Base-by-base conservation (phyloP, 139 green algal genomes). In the Desmodesmus armatus region DNA sequence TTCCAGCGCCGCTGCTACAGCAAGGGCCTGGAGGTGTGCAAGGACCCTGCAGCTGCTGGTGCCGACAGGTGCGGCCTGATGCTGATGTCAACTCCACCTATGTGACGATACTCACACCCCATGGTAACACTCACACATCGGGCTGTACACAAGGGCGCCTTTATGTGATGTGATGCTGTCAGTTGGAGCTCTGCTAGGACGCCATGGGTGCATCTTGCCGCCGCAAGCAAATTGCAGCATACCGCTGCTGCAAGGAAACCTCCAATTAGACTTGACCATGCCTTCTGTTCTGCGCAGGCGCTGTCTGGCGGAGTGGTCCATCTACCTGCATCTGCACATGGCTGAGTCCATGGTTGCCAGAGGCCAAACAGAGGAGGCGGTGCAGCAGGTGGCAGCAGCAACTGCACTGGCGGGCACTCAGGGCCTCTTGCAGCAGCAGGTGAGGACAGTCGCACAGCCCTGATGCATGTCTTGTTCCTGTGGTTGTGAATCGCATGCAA, bases 381-480 rank as follows among this genome's bases (percentile, higher is more conserved):
- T 31, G 31, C 33, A 82, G 55, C 37, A 53, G 40, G 76, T 55
- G 17, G 25, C 51, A 13, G 37, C 66, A 39, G 87, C 63, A 35
- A 44, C 79, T 9, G 55, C n/a, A 3, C 65, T 85, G 40, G 82
- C 87, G 0, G 37, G 78, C 29, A 27, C 72, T 31, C 44, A 87
- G 7, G 66, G 74, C 27, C n/a, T 90, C 35, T 17, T 53, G 49
- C 39, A 85, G 21, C 51, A 90, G 53, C 29, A 73, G 80, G 86
- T 87, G 58, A 35, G 63, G 19, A 33, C 25, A 29, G 29, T n/a
- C n/a, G n/a, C n/a, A n/a, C n/a, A n/a, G n/a, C n/a, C n/a, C n/a
- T n/a, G n/a, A n/a, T n/a, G n/a, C n/a, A n/a, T n/a, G n/a, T n/a
- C n/a, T n/a, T n/a, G n/a, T n/a, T n/a, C n/a, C n/a, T n/a, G n/a